phyloP scores from a whole-genome alignment of 2,329 filamentous ascomycete species.

The Tolypocladium tropicale region DNA sequence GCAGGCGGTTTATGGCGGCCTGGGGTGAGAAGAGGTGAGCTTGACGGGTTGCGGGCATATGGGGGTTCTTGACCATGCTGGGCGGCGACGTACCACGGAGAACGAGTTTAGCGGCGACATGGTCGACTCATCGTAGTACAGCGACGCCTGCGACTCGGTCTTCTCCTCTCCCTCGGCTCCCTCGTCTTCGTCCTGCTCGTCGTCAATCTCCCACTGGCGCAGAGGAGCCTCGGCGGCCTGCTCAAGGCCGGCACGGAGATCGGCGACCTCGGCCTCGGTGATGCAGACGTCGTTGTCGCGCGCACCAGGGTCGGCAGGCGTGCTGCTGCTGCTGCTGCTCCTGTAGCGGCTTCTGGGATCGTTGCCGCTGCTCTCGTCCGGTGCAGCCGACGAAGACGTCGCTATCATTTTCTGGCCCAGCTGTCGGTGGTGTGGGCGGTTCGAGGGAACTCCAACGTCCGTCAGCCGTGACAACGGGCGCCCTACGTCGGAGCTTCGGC shows the following conservation, averaged over 20 bases:
- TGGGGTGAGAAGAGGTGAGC: too few species aligned
- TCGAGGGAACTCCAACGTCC: neutral
- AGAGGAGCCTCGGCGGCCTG: constrained; percentile 3
- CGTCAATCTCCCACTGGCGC: neutral
- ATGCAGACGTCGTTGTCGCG: constrained; percentile 8
- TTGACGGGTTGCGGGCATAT: too few species aligned
- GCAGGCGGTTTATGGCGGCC: constrained; percentile 50
- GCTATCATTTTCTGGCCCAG: neutral
- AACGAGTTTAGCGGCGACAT: constrained; percentile 46
- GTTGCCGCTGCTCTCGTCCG: neutral
- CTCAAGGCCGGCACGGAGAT: constrained; percentile 3
- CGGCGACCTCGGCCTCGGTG: constrained; percentile 15
- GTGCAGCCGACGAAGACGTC: neutral
- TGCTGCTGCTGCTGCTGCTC: neutral
- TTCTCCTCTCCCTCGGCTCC: constrained; percentile 12
- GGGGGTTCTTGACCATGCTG: too few species aligned
- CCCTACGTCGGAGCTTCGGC: neutral
- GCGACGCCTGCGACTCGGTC: constrained; percentile 27
- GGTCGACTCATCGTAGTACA: constrained; percentile 46
- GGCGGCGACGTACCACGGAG: constrained; percentile 34
- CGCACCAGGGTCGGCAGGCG: neutral
- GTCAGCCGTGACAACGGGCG: neutral
- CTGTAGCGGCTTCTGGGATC: too few species aligned
- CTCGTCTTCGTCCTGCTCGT: constrained; percentile 3
- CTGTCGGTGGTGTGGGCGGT: neutral